A percentile compares a stretch with the other conserved stretches of the same genome.
phyloP scores from a whole-genome alignment of 169 alveolate genomes.

The Besnoitia besnoiti region DNA sequence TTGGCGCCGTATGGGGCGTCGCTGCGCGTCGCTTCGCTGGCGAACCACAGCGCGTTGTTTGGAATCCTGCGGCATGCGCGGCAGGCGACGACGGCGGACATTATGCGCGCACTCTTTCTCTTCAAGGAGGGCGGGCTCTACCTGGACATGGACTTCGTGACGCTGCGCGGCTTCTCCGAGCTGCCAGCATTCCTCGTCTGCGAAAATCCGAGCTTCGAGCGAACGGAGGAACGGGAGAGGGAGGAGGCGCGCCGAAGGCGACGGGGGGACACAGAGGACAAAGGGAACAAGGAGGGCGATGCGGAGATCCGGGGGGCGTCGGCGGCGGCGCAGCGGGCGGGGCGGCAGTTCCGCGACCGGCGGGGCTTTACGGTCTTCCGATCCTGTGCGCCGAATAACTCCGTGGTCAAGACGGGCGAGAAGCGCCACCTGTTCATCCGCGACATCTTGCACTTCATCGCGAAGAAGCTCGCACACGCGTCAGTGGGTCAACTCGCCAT shows the following conservation, averaged over 20 bases:
- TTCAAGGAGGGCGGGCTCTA: not conserved
- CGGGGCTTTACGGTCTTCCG: not conserved
- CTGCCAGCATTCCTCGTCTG: slow-evolving; percentile 21
- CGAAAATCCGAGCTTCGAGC: not conserved
- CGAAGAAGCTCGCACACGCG: not conserved
- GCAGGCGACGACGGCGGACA: slow-evolving; percentile 2
- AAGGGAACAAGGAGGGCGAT: not conserved
- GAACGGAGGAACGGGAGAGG: not conserved
- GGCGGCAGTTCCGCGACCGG: not conserved
- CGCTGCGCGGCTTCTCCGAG: not conserved
- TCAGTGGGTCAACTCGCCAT: not conserved
- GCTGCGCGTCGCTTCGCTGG: not conserved
- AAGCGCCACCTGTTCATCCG: not conserved
- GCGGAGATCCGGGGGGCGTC: not conserved
- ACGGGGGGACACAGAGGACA: not conserved
- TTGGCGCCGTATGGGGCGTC: not conserved
- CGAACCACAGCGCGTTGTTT: not conserved
- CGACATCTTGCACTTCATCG: not conserved
- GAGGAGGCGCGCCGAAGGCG: not conserved
- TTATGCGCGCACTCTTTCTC: not conserved
- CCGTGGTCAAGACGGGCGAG: not conserved
- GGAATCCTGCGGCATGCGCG: not conserved
- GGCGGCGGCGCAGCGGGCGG: not conserved
- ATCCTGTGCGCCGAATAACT: not conserved
- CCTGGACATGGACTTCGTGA: not conserved